These are phyloP conservation scores for Cladosporium sp. DNA, from an alignment of 2,329 filamentous ascomycete genomes.

Conservation along the genomic window DNA sequence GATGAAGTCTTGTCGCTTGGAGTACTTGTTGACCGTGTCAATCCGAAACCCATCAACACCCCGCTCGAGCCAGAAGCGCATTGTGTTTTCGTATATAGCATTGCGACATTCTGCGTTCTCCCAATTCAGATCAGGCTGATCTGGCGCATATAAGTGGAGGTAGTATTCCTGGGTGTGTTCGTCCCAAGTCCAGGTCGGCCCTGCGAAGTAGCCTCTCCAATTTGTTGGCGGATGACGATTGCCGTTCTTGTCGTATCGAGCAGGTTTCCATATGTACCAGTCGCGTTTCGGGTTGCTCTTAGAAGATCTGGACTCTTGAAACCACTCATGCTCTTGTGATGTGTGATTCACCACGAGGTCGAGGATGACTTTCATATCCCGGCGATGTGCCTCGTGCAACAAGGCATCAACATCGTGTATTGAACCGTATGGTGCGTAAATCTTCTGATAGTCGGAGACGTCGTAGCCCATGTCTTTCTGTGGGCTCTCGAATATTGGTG, in stretches of 20 bases:
- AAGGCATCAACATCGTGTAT: conserved; percentile 60
- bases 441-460: conserved; percentile 60
- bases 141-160: conserved; percentile 68
- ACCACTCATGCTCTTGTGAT: conserved; percentile 65
- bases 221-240: conserved; percentile 68
- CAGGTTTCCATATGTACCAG: conserved; percentile 40
- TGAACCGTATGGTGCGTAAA: conserved; percentile 62
- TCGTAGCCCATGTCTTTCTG: conserved; percentile 67
- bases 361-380: conserved; percentile 65
- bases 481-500: conserved; percentile 60
- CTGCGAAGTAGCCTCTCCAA: conserved; percentile 60
- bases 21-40: conserved; percentile 27
- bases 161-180: conserved; percentile 70
- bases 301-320: conserved; percentile 60
- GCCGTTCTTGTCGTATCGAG: conserved; percentile 45
- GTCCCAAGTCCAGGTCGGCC: conserved; percentile 65
- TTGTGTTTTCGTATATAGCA: conserved; percentile 62
- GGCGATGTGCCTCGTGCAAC: conserved; percentile 54
- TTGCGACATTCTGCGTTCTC: conserved; percentile 65
- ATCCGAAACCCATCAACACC: conserved; percentile 52
- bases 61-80: conserved; percentile 66
- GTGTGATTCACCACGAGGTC: conserved; percentile 75
- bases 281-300: conserved; percentile 61
- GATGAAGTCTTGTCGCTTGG: conserved; percentile 7
- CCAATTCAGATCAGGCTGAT: conserved; percentile 84